These are phyloP conservation scores for Mucor plumbeus DNA, from an alignment of 371 early-diverging fungal species.

Conservation along the genomic window DNA sequence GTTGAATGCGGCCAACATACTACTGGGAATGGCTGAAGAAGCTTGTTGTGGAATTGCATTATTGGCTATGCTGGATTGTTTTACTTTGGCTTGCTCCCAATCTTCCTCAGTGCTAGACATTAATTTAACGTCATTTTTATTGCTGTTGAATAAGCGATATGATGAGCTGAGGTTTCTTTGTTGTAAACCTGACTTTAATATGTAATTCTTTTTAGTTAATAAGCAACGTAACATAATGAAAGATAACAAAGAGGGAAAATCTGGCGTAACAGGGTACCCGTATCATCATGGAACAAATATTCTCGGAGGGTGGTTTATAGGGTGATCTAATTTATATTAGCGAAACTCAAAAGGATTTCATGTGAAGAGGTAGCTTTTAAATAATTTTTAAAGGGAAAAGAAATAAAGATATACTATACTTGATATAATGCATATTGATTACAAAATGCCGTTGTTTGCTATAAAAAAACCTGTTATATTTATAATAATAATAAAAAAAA, in stretches of 20 bases:
- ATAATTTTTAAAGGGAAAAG: too few species aligned
- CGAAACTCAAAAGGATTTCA: too few species aligned
- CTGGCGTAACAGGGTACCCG: background rate
- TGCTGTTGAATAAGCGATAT: background rate
- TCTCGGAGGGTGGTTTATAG: constrained; percentile 2
- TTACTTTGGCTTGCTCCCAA: constrained; percentile 25
- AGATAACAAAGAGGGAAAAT: background rate
- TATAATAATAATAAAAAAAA: too few species aligned
- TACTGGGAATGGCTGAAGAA: constrained; percentile 33
- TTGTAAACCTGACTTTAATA: background rate
- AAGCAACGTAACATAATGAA: constrained; percentile 8
- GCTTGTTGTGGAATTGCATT: constrained; percentile 27
- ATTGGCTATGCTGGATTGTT: constrained; percentile 29
- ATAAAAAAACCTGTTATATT: too few species aligned
- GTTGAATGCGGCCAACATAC: constrained; percentile 42
- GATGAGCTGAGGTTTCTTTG: background rate
- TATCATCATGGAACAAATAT: background rate
- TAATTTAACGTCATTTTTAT: background rate
- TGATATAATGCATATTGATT: too few species aligned
- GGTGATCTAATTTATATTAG: background rate
- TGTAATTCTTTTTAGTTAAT: background rate
- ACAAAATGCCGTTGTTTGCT: too few species aligned
- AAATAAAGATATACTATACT: too few species aligned
- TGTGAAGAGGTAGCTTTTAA: too few species aligned
- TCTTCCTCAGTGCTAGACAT: constrained; percentile 13